Conservation (phyloP, 2,329 filamentous ascomycete species). For the Aureobasidium vineae region DNA sequence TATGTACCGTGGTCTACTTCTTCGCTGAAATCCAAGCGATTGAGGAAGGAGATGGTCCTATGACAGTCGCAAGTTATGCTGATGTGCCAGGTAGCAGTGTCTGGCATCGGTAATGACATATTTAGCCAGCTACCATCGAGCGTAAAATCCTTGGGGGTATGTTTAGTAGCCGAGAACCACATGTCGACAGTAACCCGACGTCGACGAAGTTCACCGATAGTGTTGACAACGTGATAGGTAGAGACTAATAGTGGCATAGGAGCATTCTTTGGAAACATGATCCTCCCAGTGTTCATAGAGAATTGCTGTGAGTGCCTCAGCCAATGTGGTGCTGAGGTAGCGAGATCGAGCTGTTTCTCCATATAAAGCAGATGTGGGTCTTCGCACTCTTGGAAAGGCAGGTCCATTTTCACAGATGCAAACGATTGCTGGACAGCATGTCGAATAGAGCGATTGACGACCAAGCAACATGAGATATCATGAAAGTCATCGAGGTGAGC, state of each 20-base stretch:
- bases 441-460: background rate
- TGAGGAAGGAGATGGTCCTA: background rate
- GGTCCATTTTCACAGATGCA: background rate
- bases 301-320: background rate
- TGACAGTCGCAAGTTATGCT: slow-evolving; percentile 16
- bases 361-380: slow-evolving; percentile 5
- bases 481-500: slow-evolving; percentile 1
- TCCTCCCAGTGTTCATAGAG: background rate
- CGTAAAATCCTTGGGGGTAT: background rate
- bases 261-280: slow-evolving; percentile 1
- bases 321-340: background rate
- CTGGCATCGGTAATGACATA: background rate
- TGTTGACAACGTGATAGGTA: background rate
- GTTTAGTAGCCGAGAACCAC: slow-evolving; percentile 6
- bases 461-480: background rate
- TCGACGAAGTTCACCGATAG: background rate
- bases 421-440: background rate
- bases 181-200: slow-evolving; percentile 10
- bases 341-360: slow-evolving; percentile 10
- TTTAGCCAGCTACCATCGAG: slow-evolving; percentile 15
- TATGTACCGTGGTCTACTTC: background rate
- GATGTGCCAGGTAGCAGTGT: background rate
- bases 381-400: background rate
- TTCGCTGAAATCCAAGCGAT: background rate
- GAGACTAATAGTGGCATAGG: slow-evolving; percentile 3